Percentiles rank a stretch among this genome's conserved stretches.
phyloP scores from a whole-genome alignment of 352 stramenopile species.

The Phytophthora pistaciae region DNA sequence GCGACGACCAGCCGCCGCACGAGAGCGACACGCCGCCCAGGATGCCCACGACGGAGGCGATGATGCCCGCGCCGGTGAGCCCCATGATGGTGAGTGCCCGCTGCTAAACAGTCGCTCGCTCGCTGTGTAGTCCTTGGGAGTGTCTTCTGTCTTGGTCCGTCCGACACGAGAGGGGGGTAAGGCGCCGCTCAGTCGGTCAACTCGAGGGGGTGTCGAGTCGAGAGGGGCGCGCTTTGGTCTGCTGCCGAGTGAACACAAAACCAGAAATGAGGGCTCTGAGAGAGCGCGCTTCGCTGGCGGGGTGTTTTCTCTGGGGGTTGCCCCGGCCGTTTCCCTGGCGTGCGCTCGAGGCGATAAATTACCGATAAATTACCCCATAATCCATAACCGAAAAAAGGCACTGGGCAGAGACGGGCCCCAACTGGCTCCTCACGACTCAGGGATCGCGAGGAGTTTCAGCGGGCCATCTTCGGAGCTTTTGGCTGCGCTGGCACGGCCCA shows the following conservation, averaged over 20 bases:
- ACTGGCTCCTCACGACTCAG: slow-evolving; percentile 35
- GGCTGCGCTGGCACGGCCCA: not conserved
- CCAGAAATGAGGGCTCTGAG: slow-evolving; percentile 55
- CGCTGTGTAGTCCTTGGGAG: not conserved
- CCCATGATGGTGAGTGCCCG: slow-evolving; percentile 49
- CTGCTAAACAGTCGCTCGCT: slow-evolving; percentile 9
- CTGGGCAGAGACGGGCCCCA: slow-evolving; percentile 20
- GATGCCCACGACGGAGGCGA: slow-evolving; percentile 82
- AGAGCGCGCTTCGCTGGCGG: not conserved
- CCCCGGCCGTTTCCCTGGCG: slow-evolving; percentile 26
- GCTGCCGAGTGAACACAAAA: slow-evolving; percentile 60
- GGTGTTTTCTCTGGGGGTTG: slow-evolving; percentile 16
- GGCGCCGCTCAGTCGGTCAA: slow-evolving; percentile 21
- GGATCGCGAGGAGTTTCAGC: slow-evolving; percentile 23
- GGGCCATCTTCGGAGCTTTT: no score
- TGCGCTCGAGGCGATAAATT: slow-evolving; percentile 38
- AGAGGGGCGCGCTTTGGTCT: slow-evolving; percentile 35
- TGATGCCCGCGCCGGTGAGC: slow-evolving; percentile 64
- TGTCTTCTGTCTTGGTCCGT: slow-evolving; percentile 16
- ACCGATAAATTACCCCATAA: slow-evolving; percentile 41
- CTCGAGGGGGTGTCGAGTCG: slow-evolving; percentile 3
- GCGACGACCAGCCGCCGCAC: slow-evolving; percentile 87
- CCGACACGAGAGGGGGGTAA: slow-evolving; percentile 19
- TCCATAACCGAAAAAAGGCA: slow-evolving; percentile 34
- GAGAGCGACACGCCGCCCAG: slow-evolving; percentile 84